Percentiles rank a stretch among this genome's conserved stretches.
These are phyloP conservation scores for Neurospora sp. DNA, from an alignment of 495 filamentous ascomycete genomes.

Conservation along the genomic window DNA sequence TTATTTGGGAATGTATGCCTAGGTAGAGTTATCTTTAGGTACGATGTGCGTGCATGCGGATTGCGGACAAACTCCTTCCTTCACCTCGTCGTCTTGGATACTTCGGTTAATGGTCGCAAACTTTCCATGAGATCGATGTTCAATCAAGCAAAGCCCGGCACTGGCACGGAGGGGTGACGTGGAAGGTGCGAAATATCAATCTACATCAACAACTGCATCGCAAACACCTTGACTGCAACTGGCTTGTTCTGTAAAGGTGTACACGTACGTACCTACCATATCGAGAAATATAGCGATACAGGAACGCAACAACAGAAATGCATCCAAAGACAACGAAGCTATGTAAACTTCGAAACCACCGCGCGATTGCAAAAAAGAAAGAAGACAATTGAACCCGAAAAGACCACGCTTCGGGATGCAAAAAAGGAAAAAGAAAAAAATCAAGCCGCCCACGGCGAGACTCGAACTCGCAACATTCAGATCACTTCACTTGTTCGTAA, in stretches of 20 bases:
- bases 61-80: too few species aligned
- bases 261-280: too few species aligned
- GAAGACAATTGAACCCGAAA: too few species aligned
- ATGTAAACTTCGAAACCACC: too few species aligned
- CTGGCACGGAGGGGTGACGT: not conserved
- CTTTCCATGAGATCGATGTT: not conserved
- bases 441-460: slow-evolving; percentile 18
- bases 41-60: too few species aligned
- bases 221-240: not conserved
- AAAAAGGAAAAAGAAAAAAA: slow-evolving; percentile 1
- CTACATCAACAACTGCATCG: not conserved
- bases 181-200: not conserved
- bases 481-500: slow-evolving; percentile 8
- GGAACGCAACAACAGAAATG: too few species aligned
- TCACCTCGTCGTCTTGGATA: not conserved
- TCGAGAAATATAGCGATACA: too few species aligned
- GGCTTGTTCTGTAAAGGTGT: not conserved
- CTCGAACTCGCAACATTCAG: slow-evolving; percentile 27
- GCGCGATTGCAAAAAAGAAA: too few species aligned
- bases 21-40: too few species aligned
- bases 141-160: not conserved
- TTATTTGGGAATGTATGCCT: not conserved
- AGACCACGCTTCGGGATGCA: not conserved
- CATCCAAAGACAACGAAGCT: too few species aligned
- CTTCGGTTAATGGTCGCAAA: not conserved